Evolutionary conservation across 139 green algal species (phyloP).

Genomic region (Auxenochlorella pyrenoidosa): DNA sequence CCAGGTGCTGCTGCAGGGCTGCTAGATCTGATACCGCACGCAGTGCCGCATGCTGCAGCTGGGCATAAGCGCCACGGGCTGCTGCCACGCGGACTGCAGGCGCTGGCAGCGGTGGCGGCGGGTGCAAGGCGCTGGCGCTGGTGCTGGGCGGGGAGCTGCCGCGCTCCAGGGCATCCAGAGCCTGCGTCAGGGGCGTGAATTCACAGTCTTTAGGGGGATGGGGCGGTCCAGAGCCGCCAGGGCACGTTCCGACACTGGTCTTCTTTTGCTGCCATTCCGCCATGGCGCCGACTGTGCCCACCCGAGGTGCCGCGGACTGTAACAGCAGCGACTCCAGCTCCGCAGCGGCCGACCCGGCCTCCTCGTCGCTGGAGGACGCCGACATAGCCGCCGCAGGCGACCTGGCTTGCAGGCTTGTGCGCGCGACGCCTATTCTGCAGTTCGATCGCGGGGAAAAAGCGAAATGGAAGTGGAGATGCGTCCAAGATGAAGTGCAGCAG

Average conservation of each 20-base stretch:
- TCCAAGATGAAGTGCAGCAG: too few species aligned
- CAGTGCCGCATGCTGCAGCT: not conserved
- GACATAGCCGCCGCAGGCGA: not conserved
- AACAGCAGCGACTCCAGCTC: not conserved
- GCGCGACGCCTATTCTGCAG: too few species aligned
- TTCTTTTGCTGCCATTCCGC: not conserved
- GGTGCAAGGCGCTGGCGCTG: not conserved
- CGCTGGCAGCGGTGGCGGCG: not conserved
- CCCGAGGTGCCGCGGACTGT: not conserved
- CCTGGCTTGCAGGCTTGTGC: too few species aligned
- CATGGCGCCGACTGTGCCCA: not conserved
- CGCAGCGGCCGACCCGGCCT: not conserved
- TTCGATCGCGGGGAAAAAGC: too few species aligned
- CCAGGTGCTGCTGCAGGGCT: slow-evolving; percentile 11
- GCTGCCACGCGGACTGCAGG: not conserved
- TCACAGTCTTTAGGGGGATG: not conserved
- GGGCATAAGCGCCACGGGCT: not conserved
- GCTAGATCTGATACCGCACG: not conserved
- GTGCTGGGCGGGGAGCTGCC: not conserved
- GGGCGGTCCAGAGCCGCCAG: not conserved
- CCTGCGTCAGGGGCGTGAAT: not conserved
- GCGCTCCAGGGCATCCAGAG: not conserved
- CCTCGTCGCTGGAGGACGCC: not conserved
- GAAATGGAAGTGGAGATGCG: too few species aligned
- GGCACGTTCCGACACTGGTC: not conserved